Evolutionary conservation across 345 rosid species (phyloP), one percentile per base, ranked within the genome.

Genomic region (Salix suchowensis): DNA sequence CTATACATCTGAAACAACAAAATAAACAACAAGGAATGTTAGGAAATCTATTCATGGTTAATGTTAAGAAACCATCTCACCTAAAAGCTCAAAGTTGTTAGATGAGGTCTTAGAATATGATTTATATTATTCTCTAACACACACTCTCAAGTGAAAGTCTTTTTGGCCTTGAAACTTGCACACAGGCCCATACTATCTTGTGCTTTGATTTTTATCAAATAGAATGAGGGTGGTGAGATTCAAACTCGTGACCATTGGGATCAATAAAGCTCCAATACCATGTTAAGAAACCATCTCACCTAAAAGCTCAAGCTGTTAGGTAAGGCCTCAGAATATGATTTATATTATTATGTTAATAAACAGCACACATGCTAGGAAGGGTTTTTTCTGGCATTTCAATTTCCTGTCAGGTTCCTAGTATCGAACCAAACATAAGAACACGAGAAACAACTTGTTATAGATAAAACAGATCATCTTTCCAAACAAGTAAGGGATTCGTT

Each of bases 1-100:
- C 82, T 87, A 78, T 92, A 93, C 87, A 96, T 96, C 98, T 93
- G 92, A 80, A 77, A 84, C 61, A 54, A 68, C 32, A 30, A 82
- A 71, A 54, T 2, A 67, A 54, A 77, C 21, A 9, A 54, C 19
- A 52, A 26, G 44, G 24, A 50, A 60, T n/a, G 64, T 64, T 26
- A n/a, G 40, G 68, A 62, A n/a, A 34, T n/a, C 18, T 2, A 21
- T 46, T 70, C 50, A 13, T 8, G 19, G 69, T 62, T 39, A 4
- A 34, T 34, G 36, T 34, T 34, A 34, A 34, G 36, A 0, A 34
- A 34, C 0, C 36, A 34, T 34, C 36, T 32, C 34, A 32, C 4
- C 4, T 32, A 32, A 32, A 32, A 32, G 34, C 34, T 32, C 34
- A 32, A 32, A 4, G 24, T 0, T 32, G 34, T 32, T 4, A 3